These are phyloP conservation scores for Pseudonitzschia pungens DNA, from an alignment of 108 stramenopile species.

Conservation along the genomic window DNA sequence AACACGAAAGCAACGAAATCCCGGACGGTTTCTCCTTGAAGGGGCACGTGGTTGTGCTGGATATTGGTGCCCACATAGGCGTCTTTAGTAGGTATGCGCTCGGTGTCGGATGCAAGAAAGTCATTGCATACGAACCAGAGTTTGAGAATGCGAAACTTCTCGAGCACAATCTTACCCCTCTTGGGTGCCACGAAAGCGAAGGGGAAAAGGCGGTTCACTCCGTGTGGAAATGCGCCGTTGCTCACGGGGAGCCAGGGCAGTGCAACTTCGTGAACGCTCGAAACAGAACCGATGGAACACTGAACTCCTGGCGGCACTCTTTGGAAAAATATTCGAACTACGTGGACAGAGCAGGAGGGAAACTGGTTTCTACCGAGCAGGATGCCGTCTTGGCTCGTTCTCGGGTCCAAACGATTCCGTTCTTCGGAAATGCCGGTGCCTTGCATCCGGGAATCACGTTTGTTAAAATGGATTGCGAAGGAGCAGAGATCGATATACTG, in stretches of 20 bases:
- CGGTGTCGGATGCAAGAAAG: constrained; percentile 36
- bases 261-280: constrained; percentile 43
- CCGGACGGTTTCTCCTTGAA: constrained; percentile 30
- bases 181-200: constrained; percentile 1
- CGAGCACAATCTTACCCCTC: constrained; percentile 28
- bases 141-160: constrained; percentile 44
- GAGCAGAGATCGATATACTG: constrained; percentile 56
- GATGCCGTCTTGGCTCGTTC: constrained; percentile 34
- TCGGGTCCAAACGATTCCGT: constrained; percentile 39
- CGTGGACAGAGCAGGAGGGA: constrained; percentile 33
- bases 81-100: constrained; percentile 48
- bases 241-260: constrained; percentile 19
- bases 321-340: constrained; percentile 53
- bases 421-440: constrained; percentile 37
- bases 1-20: not conserved
- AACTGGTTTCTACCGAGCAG: constrained; percentile 41
- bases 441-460: constrained; percentile 46
- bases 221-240: constrained; percentile 29
- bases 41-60: constrained; percentile 37
- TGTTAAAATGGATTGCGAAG: constrained; percentile 60
- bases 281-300: constrained; percentile 43
- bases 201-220: not conserved
- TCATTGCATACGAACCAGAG: constrained; percentile 59
- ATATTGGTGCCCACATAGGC: constrained; percentile 57
- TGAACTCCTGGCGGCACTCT: constrained; percentile 53